A percentile compares a stretch with the other conserved stretches of the same genome.
Evolutionary conservation across 2,329 filamentous ascomycete species (phyloP).

Genomic region (Alternaria triticina): DNA sequence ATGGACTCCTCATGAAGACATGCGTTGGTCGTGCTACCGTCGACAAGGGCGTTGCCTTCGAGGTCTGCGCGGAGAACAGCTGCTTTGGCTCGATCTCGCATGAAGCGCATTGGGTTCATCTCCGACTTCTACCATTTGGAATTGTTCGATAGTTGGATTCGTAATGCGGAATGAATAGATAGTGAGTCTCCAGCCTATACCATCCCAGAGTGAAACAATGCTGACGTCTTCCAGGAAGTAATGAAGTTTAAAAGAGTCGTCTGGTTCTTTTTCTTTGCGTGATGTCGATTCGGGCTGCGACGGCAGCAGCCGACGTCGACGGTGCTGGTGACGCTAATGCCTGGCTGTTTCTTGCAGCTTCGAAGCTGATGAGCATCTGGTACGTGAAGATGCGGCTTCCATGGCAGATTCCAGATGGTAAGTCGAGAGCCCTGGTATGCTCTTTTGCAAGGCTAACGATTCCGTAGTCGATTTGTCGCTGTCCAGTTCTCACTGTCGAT

Average conservation of each 20-base stretch:
- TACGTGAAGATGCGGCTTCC: neutral
- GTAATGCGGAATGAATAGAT: neutral
- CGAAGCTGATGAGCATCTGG: neutral
- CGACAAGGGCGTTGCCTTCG: neutral
- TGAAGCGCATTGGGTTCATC: conserved; percentile 6
- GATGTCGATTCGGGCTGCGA: neutral
- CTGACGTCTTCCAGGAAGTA: neutral
- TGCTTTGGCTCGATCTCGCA: conserved; percentile 12
- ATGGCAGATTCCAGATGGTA: neutral
- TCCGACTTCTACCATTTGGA: neutral
- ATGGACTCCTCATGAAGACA: neutral
- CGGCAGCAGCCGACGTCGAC: neutral
- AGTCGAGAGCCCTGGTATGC: neutral
- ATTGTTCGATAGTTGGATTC: neutral
- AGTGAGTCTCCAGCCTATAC: neutral
- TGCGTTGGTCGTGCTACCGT: neutral
- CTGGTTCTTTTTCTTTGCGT: neutral
- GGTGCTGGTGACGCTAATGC: neutral
- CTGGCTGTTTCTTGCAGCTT: neutral
- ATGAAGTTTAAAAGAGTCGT: neutral
- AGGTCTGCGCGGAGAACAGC: neutral
- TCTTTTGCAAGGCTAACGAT: neutral
- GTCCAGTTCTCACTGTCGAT: neutral
- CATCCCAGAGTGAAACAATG: neutral
- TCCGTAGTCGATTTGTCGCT: neutral